A percentile compares a stretch with the other conserved stretches of the same genome.
Conservation (phyloP, 176 grass and related monocot species). For the Otatea glauca region DNA sequence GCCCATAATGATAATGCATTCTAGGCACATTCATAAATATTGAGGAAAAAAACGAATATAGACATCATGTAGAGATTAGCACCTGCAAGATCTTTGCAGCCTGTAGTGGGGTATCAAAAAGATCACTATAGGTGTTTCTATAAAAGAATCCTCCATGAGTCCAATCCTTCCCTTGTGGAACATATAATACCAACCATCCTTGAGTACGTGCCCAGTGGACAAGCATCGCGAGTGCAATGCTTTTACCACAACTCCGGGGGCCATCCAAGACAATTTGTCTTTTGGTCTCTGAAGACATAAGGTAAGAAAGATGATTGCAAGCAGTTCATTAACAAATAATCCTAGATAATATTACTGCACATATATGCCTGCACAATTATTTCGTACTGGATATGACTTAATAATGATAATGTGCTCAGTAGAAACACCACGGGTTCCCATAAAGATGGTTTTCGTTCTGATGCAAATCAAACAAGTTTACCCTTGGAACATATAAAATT, state of each 20-base stretch:
- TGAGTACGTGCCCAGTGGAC: conserved; percentile 96
- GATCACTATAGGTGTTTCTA: conserved; percentile 67
- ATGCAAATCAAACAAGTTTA: no score
- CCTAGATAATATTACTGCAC: not conserved
- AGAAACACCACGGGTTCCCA: no score
- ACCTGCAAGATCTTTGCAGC: conserved; percentile 80
- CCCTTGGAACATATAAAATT: no score
- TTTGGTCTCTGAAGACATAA: conserved; percentile 58
- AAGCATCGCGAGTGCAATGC: conserved; percentile 93
- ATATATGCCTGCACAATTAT: not conserved
- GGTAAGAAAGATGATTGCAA: conserved; percentile 24
- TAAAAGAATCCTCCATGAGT: conserved; percentile 96
- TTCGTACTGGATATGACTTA: not conserved
- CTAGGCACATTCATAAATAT: conserved; percentile 26
- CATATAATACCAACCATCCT: conserved; percentile 98
- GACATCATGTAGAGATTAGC: conserved; percentile 23
- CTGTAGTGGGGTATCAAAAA: conserved; percentile 87
- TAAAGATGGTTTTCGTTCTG: no score
- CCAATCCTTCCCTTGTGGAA: conserved; percentile 89
- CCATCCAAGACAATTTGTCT: conserved; percentile 96
- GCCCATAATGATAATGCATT: not conserved
- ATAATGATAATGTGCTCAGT: no score
- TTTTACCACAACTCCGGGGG: conserved; percentile 87
- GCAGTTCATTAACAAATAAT: not conserved
- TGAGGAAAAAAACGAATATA: conserved; percentile 18